Conservation (phyloP, 805 yeast genomes). For the Groenewaldozyma salmanticensis region DNA sequence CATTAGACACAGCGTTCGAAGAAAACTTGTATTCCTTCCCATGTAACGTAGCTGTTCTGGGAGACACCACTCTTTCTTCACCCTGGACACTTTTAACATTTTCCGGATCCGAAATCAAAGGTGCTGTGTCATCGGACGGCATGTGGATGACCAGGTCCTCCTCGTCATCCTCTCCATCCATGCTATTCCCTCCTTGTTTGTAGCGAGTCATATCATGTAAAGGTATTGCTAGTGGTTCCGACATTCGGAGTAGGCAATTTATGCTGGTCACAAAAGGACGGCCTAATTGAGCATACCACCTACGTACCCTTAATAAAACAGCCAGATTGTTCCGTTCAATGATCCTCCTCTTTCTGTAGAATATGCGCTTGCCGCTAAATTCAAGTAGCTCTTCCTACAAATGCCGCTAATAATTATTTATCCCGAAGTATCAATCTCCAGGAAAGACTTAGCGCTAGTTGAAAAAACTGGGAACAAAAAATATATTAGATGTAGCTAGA, state of each 20-base stretch:
- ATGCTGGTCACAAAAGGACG: conserved; percentile 1
- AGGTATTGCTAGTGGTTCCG: conserved; percentile 5
- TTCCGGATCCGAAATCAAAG: conserved; percentile 10
- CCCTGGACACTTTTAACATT: neutral
- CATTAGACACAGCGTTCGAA: conserved; percentile 81
- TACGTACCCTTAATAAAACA: conserved; percentile 1
- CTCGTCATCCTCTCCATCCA: conserved; percentile 7
- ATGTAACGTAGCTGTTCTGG: conserved; percentile 4
- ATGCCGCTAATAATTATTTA: no score
- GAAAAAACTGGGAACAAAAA: no score
- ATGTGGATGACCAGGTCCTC: conserved; percentile 7
- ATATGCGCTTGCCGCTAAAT: no score
- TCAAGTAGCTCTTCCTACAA: no score
- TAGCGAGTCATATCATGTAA: conserved; percentile 7
- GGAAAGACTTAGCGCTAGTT: no score
- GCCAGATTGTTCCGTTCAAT: conserved; percentile 4
- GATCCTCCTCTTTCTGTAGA: no score
- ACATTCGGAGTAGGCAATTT: conserved; percentile 6
- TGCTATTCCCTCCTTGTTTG: conserved; percentile 1
- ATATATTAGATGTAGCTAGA: no score
- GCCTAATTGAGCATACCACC: conserved; percentile 8
- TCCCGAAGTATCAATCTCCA: no score
- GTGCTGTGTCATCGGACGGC: conserved; percentile 12
- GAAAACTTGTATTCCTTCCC: conserved; percentile 26
- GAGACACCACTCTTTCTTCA: conserved; percentile 4